Evolutionary conservation across 371 early-diverging fungal species (phyloP).

Genomic region (Cokeromyces recurvatus): DNA sequence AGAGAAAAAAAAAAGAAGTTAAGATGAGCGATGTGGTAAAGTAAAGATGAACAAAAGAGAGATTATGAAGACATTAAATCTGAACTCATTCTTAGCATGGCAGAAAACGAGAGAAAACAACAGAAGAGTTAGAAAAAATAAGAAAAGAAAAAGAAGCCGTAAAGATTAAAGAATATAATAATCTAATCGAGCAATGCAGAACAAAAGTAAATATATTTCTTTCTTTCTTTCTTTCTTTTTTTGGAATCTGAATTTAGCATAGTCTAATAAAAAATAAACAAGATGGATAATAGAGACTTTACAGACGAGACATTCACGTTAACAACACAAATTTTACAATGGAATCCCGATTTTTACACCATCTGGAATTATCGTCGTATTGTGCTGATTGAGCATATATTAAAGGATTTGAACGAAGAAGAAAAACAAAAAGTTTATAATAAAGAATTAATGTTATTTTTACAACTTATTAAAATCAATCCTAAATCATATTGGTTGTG

Average conservation of each 20-base stretch:
- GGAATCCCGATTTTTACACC: conserved; percentile 88
- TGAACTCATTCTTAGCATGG: conserved; percentile 38
- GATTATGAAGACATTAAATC: background rate
- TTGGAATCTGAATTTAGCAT: no score
- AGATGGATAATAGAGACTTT: conserved; percentile 30
- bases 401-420: conserved; percentile 15
- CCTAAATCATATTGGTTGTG: conserved; percentile 94
- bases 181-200: conserved; percentile 35
- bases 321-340: conserved; percentile 68
- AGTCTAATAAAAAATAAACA: background rate
- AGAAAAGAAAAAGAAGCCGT: conserved; percentile 39
- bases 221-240: background rate
- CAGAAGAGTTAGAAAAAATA: conserved; percentile 29
- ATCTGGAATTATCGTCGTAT: conserved; percentile 87
- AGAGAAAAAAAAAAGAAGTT: no score
- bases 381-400: conserved; percentile 45
- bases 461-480: conserved; percentile 60
- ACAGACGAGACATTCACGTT: conserved; percentile 52
- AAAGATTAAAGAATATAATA: conserved; percentile 47
- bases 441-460: conserved; percentile 62
- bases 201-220: conserved; percentile 12
- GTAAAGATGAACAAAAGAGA: no score
- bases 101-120: conserved; percentile 39
- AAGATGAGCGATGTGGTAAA: conserved; percentile 29
- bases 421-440: conserved; percentile 33